A percentile compares a stretch with the other conserved stretches of the same genome.
These are phyloP conservation scores for Kuraishia ogatae DNA, from an alignment of 805 yeast species.

Conservation along the genomic window DNA sequence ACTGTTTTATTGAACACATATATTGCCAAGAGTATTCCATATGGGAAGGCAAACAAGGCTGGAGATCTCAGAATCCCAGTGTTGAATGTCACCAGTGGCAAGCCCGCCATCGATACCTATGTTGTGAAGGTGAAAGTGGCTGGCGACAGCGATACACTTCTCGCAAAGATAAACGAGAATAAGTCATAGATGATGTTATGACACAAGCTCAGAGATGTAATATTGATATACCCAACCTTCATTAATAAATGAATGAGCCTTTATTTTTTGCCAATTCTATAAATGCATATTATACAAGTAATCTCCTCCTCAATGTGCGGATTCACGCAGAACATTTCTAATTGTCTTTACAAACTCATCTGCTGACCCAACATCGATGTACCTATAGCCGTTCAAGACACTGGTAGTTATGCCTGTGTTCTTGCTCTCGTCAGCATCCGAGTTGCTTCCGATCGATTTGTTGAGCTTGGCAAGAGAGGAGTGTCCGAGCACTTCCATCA, in stretches of 20 bases:
- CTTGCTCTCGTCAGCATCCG: slow-evolving; percentile 1
- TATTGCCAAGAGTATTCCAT: slow-evolving; percentile 49
- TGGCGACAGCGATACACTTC: slow-evolving; percentile 53
- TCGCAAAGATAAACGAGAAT: slow-evolving; percentile 16
- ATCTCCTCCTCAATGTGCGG: not conserved
- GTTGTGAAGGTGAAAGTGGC: slow-evolving; percentile 69
- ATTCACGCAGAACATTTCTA: slow-evolving; percentile 26
- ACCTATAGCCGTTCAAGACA: slow-evolving; percentile 16
- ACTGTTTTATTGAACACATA: slow-evolving; percentile 65
- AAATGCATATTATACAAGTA: not conserved
- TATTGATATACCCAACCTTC: not conserved
- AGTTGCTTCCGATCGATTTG: not conserved
- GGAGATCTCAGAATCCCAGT: slow-evolving; percentile 56
- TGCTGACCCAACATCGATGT: slow-evolving; percentile 40
- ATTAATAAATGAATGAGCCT: not conserved
- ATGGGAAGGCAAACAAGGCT: slow-evolving; percentile 56
- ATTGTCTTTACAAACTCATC: slow-evolving; percentile 37
- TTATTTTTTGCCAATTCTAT: not conserved
- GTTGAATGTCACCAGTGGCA: not conserved
- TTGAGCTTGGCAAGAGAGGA: slow-evolving; percentile 20
- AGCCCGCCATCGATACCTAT: slow-evolving; percentile 46
- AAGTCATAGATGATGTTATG: not conserved
- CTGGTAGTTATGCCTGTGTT: slow-evolving; percentile 5
- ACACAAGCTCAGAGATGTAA: not conserved
- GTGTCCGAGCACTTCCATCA: slow-evolving; percentile 30